Base-by-base conservation (phyloP, 1,284 basidiomycete genomes). In the Ceratorhiza oryzae-sativae region DNA sequence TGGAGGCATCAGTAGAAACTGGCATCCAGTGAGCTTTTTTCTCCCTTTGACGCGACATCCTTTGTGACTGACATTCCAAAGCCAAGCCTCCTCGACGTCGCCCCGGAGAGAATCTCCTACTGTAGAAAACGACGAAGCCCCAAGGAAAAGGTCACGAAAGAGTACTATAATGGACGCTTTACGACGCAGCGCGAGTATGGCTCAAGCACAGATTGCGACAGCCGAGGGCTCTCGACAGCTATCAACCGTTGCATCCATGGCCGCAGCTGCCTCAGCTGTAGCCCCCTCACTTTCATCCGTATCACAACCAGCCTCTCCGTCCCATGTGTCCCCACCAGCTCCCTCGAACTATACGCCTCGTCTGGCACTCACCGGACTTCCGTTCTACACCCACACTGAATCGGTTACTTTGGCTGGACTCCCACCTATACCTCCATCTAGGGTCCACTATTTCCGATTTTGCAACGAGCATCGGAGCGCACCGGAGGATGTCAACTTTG, bases 161-260 rank as follows among this genome's bases (percentile, higher is more conserved):
- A 70, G 55, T 30, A 59, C 67, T 12, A 70, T 70, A 12, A 70
- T 70, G 67, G 67, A 70, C n/a, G 67, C 67, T 13, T 30, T 70
- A 32, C 41, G 53, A 34, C 67, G 67, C 15, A 55, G 55, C 2
- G 27, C 53, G 32, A 39, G 42, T 23, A 41, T 58, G 3, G 23
- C 55, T 3, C 59, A 61, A 46, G 42, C 30, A 20, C 59, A 61
- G 45, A 27, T 27, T 20, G 34, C 62, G 42, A n/a, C 30, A n/a
- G 27, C 41, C 1, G 45, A 36, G 12, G 15, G 20, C 27, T 34
- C 63, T 12, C 67, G 41, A 23, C 67, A 70, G 15, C 56, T 70
- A 53, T 70, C 67, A 6, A 70, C 67, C 15, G 15, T 67, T 5
- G n/a, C 63, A 18, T 18, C 49, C 3, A n/a, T 39, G 32, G 23